phyloP scores from a whole-genome alignment of 1,284 basidiomycete genomes.

The Ganoderma sp. region DNA sequence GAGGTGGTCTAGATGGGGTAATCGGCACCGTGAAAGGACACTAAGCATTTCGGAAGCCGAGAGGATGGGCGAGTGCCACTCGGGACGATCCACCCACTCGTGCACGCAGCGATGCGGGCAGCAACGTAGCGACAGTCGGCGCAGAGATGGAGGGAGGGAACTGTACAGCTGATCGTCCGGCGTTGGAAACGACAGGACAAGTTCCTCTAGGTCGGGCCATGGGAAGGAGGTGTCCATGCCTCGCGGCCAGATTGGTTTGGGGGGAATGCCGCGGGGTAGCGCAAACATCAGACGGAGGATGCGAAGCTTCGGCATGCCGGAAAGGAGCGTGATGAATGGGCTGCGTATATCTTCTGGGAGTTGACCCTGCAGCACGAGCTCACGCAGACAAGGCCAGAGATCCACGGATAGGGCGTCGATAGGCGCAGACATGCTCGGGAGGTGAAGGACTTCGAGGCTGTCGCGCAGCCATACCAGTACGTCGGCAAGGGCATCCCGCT shows the following conservation, averaged over 20 bases:
- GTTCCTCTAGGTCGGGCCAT: conserved; percentile 7
- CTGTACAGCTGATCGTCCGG: conserved; percentile 1
- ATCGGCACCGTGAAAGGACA: neutral
- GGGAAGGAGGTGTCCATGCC: neutral
- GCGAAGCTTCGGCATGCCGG: neutral
- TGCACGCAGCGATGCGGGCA: conserved; percentile 2
- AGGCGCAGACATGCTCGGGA: conserved; percentile 1
- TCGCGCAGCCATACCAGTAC: neutral
- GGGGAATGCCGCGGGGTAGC: neutral
- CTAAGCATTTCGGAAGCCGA: neutral
- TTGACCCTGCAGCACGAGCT: neutral
- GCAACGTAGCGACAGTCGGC: neutral
- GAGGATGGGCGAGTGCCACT: neutral
- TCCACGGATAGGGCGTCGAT: neutral
- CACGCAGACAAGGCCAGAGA: neutral
- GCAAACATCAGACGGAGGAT: neutral
- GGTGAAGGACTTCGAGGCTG: neutral
- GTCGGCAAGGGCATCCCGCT: neutral
- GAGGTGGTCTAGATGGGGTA: neutral
- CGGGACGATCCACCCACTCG: neutral
- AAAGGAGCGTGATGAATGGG: neutral
- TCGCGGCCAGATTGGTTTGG: neutral
- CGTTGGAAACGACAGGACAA: neutral
- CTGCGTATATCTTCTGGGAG: neutral
- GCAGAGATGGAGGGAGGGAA: neutral